Evolutionary conservation across 805 yeast genomes (phyloP).

Genomic region (Metschnikowia matae): DNA sequence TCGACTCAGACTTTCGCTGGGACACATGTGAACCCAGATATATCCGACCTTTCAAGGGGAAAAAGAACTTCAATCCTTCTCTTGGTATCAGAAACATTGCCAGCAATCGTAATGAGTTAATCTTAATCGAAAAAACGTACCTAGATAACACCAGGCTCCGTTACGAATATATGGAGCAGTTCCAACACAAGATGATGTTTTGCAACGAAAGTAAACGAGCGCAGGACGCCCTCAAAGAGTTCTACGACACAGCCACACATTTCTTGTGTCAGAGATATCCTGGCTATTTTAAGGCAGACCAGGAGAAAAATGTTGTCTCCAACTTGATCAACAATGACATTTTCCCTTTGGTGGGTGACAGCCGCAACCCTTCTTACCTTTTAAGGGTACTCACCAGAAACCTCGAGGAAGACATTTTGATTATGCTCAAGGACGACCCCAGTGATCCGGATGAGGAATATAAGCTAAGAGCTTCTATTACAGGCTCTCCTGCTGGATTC

Average conservation of each 20-base stretch:
- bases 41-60: constrained; percentile 36
- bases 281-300: constrained; percentile 38
- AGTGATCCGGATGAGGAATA: constrained; percentile 49
- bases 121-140: constrained; percentile 61
- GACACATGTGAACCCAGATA: constrained; percentile 45
- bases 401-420: constrained; percentile 61
- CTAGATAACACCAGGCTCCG: constrained; percentile 40
- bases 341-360: constrained; percentile 25
- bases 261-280: constrained; percentile 51
- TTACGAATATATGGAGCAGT: constrained; percentile 26
- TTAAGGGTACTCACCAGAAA: constrained; percentile 27
- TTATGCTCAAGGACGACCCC: constrained; percentile 44
- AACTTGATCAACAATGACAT: constrained; percentile 41
- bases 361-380: constrained; percentile 19
- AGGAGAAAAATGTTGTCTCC: constrained; percentile 19
- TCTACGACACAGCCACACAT: constrained; percentile 40
- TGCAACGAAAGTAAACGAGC: constrained; percentile 19
- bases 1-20: constrained; percentile 12
- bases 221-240: constrained; percentile 43
- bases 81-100: constrained; percentile 32
- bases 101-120: constrained; percentile 47
- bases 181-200: constrained; percentile 23
- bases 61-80: constrained; percentile 32
- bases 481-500: constrained; percentile 72
- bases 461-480: constrained; percentile 50